Evolutionary conservation across 495 filamentous ascomycete genomes (phyloP), one percentile per base, ranked within the genome.

Genomic region (Trypethelium eluteriae): DNA sequence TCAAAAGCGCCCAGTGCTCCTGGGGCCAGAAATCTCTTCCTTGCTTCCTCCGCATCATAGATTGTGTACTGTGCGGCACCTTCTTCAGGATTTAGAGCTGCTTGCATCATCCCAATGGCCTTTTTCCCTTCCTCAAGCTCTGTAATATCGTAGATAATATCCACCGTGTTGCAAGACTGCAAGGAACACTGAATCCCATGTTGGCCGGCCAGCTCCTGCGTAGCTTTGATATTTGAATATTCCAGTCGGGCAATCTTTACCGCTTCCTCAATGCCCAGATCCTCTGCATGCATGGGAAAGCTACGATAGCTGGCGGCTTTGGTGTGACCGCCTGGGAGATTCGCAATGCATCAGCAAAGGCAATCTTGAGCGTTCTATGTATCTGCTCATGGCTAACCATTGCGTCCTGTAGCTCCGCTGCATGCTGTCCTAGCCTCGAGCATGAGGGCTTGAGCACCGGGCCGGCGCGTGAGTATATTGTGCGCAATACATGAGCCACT

Each of bases 401-500:
- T 88, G 35, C 85, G 74, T 18, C 85, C 85, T 0, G 85, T 86
- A 2, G 85, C 85, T 47, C 85, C 85, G 6, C 82, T 83, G 67
- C 80, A 85, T 5, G 79, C 79, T 63, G 79, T 73, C 3, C 85
- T 74, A 1, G 85, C 85, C 66, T 88, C 85, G n/a, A 87, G 76
- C 79, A 87, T 85, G 2, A 86, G 74, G 10, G 86, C 66, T 5
- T 50, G 63, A 10, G 68, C 64, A 50, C 61, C 32, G 3, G 64
- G 66, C 34, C 61, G 38, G 72, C 65, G 34, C 70, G 63, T 72
- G 5, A 90, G 76, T 0, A 90, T 75, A 12, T 82, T 81, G 74
- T 81, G 85, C 7, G 87, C 84, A 2, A 88, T 76, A 0, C 82
- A 77, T 0, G 86, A 79, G 12, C 89, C 87, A 0, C 85, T 87